Conservation (phyloP, 2,329 filamentous ascomycete genomes). For the Harringtonia lauricola region DNA sequence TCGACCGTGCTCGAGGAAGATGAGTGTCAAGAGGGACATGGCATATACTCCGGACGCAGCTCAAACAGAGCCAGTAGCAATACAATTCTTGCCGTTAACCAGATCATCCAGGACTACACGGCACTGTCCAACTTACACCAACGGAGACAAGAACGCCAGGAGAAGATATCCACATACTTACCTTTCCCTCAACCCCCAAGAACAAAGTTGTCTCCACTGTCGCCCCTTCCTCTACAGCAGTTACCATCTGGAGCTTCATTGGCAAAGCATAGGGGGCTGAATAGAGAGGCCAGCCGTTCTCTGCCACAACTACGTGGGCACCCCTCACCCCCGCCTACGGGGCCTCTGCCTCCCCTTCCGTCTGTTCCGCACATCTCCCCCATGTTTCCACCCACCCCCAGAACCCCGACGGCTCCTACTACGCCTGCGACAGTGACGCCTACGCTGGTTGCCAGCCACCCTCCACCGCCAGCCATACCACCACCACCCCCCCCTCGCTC, state of each 20-base stretch:
- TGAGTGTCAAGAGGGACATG: not conserved
- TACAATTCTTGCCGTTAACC: not conserved
- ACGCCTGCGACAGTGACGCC: not conserved
- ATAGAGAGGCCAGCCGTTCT: conserved; percentile 5
- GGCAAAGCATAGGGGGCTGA: conserved; percentile 1
- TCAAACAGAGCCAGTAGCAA: not conserved
- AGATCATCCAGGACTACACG: not conserved
- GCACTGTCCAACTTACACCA: conserved; percentile 6
- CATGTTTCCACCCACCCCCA: not conserved
- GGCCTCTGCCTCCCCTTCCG: conserved; percentile 8
- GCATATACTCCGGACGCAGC: not conserved
- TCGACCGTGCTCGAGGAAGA: conserved; percentile 7
- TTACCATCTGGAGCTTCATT: too few relatives aligned
- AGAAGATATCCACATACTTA: conserved; percentile 5
- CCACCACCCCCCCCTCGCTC: conserved; percentile 4
- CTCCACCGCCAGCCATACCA: not conserved
- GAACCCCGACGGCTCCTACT: not conserved
- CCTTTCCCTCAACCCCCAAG: conserved; percentile 3
- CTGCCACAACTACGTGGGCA: conserved; percentile 8
- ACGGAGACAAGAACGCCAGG: conserved; percentile 8
- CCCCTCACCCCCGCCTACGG: conserved; percentile 3
- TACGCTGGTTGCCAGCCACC: not conserved
- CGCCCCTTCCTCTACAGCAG: conserved; percentile 1
- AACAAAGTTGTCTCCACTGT: conserved; percentile 3
- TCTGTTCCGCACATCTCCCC: conserved; percentile 1